phyloP scores from a whole-genome alignment of 805 yeast genomes.

The Yamadazyma philogaea region DNA sequence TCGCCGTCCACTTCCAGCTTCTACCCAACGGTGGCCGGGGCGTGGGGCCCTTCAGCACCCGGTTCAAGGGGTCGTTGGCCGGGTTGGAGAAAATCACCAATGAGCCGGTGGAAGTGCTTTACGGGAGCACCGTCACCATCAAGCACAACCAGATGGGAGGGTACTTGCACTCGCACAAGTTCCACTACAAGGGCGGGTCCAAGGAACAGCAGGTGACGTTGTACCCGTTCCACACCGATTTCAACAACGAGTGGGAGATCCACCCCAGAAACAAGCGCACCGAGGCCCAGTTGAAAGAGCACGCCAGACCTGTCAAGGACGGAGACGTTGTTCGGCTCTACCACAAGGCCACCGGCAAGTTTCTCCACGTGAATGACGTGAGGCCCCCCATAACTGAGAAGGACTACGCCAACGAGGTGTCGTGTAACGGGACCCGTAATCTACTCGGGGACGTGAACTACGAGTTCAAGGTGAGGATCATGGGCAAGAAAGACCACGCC shows the following conservation, averaged over 20 bases:
- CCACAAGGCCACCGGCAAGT: constrained; percentile 66
- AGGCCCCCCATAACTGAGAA: constrained; percentile 90
- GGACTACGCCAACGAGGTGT: constrained; percentile 84
- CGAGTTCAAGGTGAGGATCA: constrained; percentile 60
- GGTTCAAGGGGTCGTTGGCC: constrained; percentile 58
- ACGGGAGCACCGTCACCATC: constrained; percentile 68
- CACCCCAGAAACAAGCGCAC: constrained; percentile 26
- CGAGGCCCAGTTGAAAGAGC: constrained; percentile 38
- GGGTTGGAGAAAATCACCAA: constrained; percentile 34
- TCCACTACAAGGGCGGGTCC: constrained; percentile 61
- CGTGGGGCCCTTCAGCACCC: constrained; percentile 60
- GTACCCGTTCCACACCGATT: constrained; percentile 55
- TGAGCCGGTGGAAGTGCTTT: constrained; percentile 63
- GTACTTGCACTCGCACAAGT: constrained; percentile 76
- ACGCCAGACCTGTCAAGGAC: constrained; percentile 40
- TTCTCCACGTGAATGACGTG: constrained; percentile 60
- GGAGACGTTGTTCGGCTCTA: constrained; percentile 62
- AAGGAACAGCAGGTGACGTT: constrained; percentile 78
- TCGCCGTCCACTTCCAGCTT: constrained; percentile 53
- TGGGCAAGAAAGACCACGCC: constrained; percentile 30
- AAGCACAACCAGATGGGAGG: constrained; percentile 71
- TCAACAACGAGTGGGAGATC: constrained; percentile 66
- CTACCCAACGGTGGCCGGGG: constrained; percentile 54
- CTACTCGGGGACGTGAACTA: constrained; percentile 67
- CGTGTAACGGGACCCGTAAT: constrained; percentile 62